phyloP scores from a whole-genome alignment of 768 basidiomycete genomes.

The Cubamyces sp. region DNA sequence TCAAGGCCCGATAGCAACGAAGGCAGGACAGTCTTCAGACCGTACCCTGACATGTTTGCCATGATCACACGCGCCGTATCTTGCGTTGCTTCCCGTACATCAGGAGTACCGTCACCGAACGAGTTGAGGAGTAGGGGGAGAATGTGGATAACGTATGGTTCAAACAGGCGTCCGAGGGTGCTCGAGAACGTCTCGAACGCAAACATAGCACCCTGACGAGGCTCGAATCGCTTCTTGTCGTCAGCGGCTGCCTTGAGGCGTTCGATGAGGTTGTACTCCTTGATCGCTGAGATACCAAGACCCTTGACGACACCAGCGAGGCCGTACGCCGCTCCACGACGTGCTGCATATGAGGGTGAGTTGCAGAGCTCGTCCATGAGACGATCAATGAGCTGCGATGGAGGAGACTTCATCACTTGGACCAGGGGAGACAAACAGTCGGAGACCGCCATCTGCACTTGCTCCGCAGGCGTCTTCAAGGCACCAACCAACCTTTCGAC shows the following conservation, averaged over 20 bases:
- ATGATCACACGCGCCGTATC: constrained; percentile 94
- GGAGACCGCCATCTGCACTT: constrained; percentile 95
- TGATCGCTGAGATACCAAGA: constrained; percentile 83
- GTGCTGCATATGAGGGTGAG: constrained; percentile 83
- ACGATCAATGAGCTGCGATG: constrained; percentile 68
- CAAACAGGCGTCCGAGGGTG: constrained; percentile 87
- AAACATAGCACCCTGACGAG: constrained; percentile 93
- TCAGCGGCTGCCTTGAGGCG: constrained; percentile 77
- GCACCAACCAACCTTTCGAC: constrained; percentile 88
- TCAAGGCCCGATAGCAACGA: constrained; percentile 88
- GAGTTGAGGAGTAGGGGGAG: constrained; percentile 81
- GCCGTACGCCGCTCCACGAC: constrained; percentile 98
- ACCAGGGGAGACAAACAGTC: constrained; percentile 93
- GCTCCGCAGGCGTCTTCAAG: constrained; percentile 91
- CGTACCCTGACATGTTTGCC: constrained; percentile 92
- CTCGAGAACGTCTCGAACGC: constrained; percentile 90
- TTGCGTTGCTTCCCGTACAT: constrained; percentile 92
- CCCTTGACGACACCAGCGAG: constrained; percentile 92
- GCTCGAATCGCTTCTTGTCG: constrained; percentile 87
- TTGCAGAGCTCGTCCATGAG: constrained; percentile 79
- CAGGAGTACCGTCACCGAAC: constrained; percentile 85
- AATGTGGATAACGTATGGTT: constrained; percentile 87
- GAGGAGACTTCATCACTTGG: constrained; percentile 61
- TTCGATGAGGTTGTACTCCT: constrained; percentile 78
- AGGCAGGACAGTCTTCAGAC: constrained; percentile 93